These are phyloP conservation scores for Escallonia rubra DNA, from an alignment of 129 eudicot species.

Conservation along the genomic window DNA sequence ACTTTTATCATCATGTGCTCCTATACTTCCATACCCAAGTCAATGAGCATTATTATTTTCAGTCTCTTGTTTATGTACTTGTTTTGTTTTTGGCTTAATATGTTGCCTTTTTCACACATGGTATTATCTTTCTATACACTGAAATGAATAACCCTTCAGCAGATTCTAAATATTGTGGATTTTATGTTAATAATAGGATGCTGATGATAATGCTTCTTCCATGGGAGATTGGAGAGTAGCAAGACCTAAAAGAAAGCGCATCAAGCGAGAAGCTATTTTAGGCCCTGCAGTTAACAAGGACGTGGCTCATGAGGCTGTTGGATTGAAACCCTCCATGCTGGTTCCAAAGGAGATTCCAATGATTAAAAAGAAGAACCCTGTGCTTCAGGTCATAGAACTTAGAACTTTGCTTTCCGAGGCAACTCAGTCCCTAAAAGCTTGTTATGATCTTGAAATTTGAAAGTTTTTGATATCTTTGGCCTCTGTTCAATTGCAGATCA, in stretches of 20 bases:
- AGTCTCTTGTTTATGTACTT: too few species aligned
- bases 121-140: conserved; percentile 4
- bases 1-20: too few species aligned
- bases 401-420: not conserved
- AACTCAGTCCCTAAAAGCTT: not conserved
- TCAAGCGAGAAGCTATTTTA: conserved; percentile 63
- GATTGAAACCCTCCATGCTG: conserved; percentile 68
- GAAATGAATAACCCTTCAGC: not conserved
- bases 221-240: conserved; percentile 18
- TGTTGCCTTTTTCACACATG: not conserved
- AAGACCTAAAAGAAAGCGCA: conserved; percentile 48
- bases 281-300: conserved; percentile 89
- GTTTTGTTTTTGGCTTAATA: too few species aligned
- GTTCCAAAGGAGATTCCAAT: conserved; percentile 86
- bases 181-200: conserved; percentile 32
- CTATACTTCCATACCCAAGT: too few species aligned
- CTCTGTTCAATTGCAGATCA: conserved; percentile 48
- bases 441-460: not conserved
- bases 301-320: conserved; percentile 94
- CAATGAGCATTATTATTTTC: too few species aligned
- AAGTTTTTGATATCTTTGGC: not conserved
- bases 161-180: not conserved
- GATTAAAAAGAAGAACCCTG: conserved; percentile 76
- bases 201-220: conserved; percentile 7
- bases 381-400: conserved; percentile 61